Conservation (phyloP, 495 filamentous ascomycete species). For the Elasticomyces elasticus region DNA sequence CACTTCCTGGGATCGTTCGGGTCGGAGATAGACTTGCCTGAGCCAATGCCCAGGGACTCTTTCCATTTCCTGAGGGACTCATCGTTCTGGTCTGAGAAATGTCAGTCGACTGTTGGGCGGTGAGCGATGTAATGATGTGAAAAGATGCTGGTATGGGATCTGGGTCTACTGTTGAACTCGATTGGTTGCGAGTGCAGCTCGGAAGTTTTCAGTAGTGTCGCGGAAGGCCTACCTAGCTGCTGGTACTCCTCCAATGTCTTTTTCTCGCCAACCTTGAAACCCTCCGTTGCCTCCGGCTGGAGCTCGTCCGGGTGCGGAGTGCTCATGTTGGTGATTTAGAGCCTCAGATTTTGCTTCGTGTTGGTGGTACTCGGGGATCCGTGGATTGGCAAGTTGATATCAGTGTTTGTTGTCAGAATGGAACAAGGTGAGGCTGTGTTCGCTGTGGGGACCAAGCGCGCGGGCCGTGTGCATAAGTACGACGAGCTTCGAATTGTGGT, state of each 20-base stretch:
- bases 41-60: constrained; percentile 74
- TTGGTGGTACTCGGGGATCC: not conserved
- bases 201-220: too few species aligned
- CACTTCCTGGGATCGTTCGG: constrained; percentile 65
- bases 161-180: too few species aligned
- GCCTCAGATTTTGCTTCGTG: too few species aligned
- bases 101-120: not conserved
- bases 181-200: too few species aligned
- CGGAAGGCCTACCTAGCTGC: constrained; percentile 56
- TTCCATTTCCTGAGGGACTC: constrained; percentile 96
- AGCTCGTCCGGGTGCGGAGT: constrained; percentile 70
- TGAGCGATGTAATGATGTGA: not conserved
- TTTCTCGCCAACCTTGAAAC: constrained; percentile 97
- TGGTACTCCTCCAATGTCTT: constrained; percentile 90
- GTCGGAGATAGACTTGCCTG: constrained; percentile 44
- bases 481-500: too few species aligned
- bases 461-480: too few species aligned
- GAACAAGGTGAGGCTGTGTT: too few species aligned
- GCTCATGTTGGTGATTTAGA: constrained; percentile 49
- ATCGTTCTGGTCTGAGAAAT: constrained; percentile 51
- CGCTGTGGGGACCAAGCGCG: too few species aligned
- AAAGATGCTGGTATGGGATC: too few species aligned
- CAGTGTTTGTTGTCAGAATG: too few species aligned
- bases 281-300: constrained; percentile 72
- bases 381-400: too few species aligned